Base-by-base conservation (phyloP, 2,329 filamentous ascomycete genomes). In the Diaporthe vexans region DNA sequence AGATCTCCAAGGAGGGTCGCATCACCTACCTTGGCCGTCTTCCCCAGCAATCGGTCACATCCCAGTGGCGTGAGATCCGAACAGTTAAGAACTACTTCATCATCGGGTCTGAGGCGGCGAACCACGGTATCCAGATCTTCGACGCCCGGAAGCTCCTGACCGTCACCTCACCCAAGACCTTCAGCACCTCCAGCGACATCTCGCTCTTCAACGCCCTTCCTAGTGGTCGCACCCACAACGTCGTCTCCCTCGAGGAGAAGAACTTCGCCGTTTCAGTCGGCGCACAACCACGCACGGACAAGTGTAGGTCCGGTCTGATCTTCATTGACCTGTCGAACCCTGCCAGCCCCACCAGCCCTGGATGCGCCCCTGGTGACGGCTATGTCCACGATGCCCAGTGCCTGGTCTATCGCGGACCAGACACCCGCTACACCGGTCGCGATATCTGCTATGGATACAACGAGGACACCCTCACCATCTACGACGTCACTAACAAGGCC, bases 371-470 rank as follows among this genome's bases (percentile, higher is more conserved):
- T 26, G 78, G 84, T n/a, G 89, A 91, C 78, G 89, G 89, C 58
- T 91, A 91, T 79, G 89, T 91, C 21, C 89, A 91, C 80, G 89
- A 91, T 77, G 89, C 89, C 4, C 89, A 91, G 80, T 91, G 89
- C 79, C 81, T 91, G 52, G 83, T 85, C 72, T 88, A 88, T 79
- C 84, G 83, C 11, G 88, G 89, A 1, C 88, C 88, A 0, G 86
- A 90, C 75, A 81, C 79, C 24, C 78, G 82, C n/a, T 90, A 86
- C 79, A 79, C 81, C 9, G 87, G 85, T 33, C 82, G 81, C 2
- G 87, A 90, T 72, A 88, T 90, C 78, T 90, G 88, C 84, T 88
- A 88, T 74, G 86, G 86, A 29, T 89, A 88, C 81, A 87, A 88
- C 76, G 87, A 87, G 75, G 86, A 88, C 74, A 85, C 85, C 0